Percentiles rank a stretch among this genome's conserved stretches.
These are phyloP conservation scores for Scenedesmus sp. DNA, from an alignment of 163 green algal genomes.

Conservation along the genomic window DNA sequence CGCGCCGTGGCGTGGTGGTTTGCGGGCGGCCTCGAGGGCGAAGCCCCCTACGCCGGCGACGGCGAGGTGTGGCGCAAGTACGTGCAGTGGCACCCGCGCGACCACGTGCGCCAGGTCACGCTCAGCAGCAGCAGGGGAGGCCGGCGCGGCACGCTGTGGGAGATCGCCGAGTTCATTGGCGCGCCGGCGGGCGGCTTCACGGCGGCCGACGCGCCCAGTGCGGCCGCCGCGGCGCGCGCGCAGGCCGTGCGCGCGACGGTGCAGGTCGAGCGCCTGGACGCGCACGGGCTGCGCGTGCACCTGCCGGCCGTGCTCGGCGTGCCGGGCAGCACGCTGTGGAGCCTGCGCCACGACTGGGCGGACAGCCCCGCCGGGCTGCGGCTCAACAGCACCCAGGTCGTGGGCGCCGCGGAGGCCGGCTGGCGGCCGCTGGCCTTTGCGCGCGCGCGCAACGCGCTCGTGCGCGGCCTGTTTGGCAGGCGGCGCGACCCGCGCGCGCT, in stretches of 20 bases:
- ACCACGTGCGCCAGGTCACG: constrained; percentile 2
- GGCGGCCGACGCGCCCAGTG: background rate
- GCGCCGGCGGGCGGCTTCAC: background rate
- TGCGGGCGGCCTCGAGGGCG: background rate
- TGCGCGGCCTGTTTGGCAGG: constrained; percentile 1
- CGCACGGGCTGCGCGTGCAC: background rate
- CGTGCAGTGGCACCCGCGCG: constrained; percentile 17
- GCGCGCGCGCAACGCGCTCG: constrained; percentile 3
- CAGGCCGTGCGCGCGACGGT: background rate
- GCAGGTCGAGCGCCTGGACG: constrained; percentile 1
- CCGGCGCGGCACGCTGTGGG: background rate
- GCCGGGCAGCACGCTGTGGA: no score
- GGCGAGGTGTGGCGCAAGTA: constrained; percentile 15
- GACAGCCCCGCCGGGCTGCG: background rate
- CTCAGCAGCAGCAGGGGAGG: constrained; percentile 3
- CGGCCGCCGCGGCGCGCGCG: background rate
- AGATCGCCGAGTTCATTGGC: constrained; percentile 19
- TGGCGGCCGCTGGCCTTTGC: constrained; percentile 32
- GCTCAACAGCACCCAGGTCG: constrained; percentile 27
- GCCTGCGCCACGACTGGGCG: constrained; percentile 18
- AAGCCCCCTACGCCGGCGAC: constrained; percentile 1
- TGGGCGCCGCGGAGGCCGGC: constrained; percentile 5
- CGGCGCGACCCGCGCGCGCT: background rate
- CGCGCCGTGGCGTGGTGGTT: constrained; percentile 21
- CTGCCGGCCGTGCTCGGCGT: background rate